Conservation (phyloP, 2,329 filamentous ascomycete genomes). For the Fusarium pilosicola region DNA sequence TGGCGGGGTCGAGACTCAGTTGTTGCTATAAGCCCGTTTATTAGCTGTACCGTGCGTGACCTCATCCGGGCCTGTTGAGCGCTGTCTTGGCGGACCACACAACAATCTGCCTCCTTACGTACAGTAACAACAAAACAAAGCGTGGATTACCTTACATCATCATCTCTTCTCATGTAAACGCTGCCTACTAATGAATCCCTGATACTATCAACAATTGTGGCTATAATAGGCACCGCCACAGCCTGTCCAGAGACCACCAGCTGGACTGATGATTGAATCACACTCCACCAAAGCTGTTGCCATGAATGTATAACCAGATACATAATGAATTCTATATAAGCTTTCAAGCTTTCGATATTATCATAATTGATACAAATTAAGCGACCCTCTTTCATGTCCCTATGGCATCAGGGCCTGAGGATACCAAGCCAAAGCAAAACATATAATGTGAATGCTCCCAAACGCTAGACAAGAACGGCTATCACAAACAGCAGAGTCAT, state of each 20-base stretch:
- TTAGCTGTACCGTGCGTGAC: slow-evolving; percentile 40
- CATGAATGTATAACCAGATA: not conserved
- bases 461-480: slow-evolving; percentile 38
- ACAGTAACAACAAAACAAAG: not conserved
- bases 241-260: not conserved
- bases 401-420: slow-evolving; percentile 22
- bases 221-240: slow-evolving; percentile 3
- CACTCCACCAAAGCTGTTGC: not conserved
- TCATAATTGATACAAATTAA: not conserved
- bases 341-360: not conserved
- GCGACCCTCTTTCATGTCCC: not conserved
- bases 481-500: not conserved
- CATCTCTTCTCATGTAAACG: not conserved
- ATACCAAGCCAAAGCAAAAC: slow-evolving; percentile 21
- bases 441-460: slow-evolving; percentile 27
- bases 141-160: not conserved
- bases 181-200: not conserved
- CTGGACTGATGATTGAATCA: not conserved
- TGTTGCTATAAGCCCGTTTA: slow-evolving; percentile 25
- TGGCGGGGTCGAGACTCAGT: slow-evolving; percentile 42
- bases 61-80: slow-evolving; percentile 36
- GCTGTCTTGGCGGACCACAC: slow-evolving; percentile 34
- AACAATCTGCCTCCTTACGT: not conserved
- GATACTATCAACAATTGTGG: slow-evolving; percentile 6
- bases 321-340: not conserved